A percentile compares a stretch with the other conserved stretches of the same genome.
These are phyloP conservation scores for Trametes polyzona DNA, from an alignment of 1,284 basidiomycete genomes.

Conservation along the genomic window DNA sequence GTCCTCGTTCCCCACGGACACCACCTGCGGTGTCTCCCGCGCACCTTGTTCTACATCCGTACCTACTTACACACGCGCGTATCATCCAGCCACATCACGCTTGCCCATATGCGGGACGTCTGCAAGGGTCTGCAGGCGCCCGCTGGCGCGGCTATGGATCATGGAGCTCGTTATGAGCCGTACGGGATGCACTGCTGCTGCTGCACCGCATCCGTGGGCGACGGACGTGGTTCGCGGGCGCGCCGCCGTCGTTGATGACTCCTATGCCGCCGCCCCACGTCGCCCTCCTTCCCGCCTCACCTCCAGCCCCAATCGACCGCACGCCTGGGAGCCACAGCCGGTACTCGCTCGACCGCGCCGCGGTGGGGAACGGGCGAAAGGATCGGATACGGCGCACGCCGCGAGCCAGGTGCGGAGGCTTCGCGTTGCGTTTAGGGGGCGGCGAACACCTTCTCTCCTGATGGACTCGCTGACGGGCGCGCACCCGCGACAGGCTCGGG, in stretches of 20 bases:
- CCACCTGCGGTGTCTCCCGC: background rate
- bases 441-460: conserved; percentile 2
- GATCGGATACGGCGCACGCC: no score
- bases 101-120: background rate
- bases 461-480: conserved; percentile 10
- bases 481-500: conserved; percentile 1
- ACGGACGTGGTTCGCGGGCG: conserved; percentile 6
- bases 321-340: background rate
- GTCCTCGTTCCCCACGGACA: background rate
- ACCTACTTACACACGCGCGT: background rate
- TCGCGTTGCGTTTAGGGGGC: background rate
- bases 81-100: background rate
- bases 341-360: no score
- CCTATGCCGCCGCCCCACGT: background rate
- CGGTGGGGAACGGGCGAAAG: no score
- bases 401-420: no score
- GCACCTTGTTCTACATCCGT: no score
- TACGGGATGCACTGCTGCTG: no score
- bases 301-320: background rate
- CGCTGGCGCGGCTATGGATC: background rate
- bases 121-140: no score
- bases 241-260: background rate
- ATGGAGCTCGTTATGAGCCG: conserved; percentile 1
- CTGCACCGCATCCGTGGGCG: conserved; percentile 2
- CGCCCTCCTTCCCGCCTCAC: background rate